Evolutionary conservation across 129 eudicot species (phyloP).

Genomic region (Saposhnikovia divaricata): DNA sequence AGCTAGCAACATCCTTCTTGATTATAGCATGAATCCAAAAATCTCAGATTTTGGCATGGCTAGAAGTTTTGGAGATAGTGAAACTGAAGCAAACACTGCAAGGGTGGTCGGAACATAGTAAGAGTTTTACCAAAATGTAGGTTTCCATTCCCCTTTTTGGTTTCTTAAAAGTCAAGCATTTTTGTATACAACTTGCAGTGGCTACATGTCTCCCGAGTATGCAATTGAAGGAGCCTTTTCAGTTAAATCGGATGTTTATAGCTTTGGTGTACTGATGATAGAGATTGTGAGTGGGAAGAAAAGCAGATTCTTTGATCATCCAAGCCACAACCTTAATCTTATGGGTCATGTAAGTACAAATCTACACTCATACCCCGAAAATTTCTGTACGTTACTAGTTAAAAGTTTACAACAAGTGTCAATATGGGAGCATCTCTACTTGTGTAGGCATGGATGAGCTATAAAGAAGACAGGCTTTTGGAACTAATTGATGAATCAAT

Average conservation of each 20-base stretch:
- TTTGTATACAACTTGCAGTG: slow-evolving; percentile 18
- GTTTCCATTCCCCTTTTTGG: neutral
- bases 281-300: slow-evolving; percentile 46
- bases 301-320: slow-evolving; percentile 28
- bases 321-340: slow-evolving; percentile 41
- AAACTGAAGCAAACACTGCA: slow-evolving; percentile 2
- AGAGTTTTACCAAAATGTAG: slow-evolving; percentile 1
- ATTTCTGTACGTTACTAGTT: neutral
- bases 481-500: slow-evolving; percentile 32
- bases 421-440: neutral
- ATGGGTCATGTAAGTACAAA: slow-evolving; percentile 43
- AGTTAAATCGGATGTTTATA: slow-evolving; percentile 45
- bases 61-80: slow-evolving; percentile 4
- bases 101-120: slow-evolving; percentile 10
- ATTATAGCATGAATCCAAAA: neutral
- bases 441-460: slow-evolving; percentile 42
- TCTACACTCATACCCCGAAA: neutral
- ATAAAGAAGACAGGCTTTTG: slow-evolving; percentile 24
- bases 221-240: slow-evolving; percentile 44
- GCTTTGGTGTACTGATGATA: slow-evolving; percentile 47
- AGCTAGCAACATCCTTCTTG: slow-evolving; percentile 10
- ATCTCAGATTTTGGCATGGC: slow-evolving; percentile 11
- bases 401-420: neutral
- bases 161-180: neutral
- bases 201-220: slow-evolving; percentile 56